Percentiles rank a stretch among this genome's conserved stretches.
These are phyloP conservation scores for Ambrosia hybrid DNA, from an alignment of 140 eudicot species.

Conservation along the genomic window DNA sequence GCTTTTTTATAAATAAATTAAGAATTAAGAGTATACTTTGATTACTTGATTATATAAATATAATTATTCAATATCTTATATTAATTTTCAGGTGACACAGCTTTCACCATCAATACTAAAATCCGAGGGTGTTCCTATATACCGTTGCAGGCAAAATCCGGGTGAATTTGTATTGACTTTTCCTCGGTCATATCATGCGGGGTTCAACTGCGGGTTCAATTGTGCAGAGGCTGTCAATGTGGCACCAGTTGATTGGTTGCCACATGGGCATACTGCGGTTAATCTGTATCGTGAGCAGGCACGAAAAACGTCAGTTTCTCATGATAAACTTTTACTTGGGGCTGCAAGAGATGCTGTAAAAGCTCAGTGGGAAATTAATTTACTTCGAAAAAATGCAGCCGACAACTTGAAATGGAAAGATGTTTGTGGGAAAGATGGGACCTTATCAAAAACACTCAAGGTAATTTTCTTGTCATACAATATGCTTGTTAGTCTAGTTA, in stretches of 20 bases:
- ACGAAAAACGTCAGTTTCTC: slow-evolving; percentile 82
- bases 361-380: slow-evolving; percentile 88
- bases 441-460: slow-evolving; percentile 67
- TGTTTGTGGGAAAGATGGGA: slow-evolving; percentile 87
- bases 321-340: slow-evolving; percentile 87
- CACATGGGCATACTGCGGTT: slow-evolving; percentile 79
- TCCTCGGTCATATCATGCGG: slow-evolving; percentile 93
- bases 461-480: slow-evolving; percentile 25
- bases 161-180: slow-evolving; percentile 94
- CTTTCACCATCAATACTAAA: slow-evolving; percentile 80
- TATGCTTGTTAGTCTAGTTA: not conserved
- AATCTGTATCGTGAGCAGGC: slow-evolving; percentile 78
- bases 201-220: slow-evolving; percentile 89
- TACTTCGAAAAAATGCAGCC: slow-evolving; percentile 50
- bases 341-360: slow-evolving; percentile 94
- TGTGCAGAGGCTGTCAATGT: slow-evolving; percentile 98
- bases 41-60: not conserved
- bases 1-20: too few species aligned
- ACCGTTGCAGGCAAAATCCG: slow-evolving; percentile 76
- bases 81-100: slow-evolving; percentile 67
- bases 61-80: not conserved
- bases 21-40: too few species aligned
- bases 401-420: slow-evolving; percentile 76
- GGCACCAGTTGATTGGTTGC: slow-evolving; percentile 96
- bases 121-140: slow-evolving; percentile 78